Conservation (phyloP, 345 rosid species). For the Citrus glauca region DNA sequence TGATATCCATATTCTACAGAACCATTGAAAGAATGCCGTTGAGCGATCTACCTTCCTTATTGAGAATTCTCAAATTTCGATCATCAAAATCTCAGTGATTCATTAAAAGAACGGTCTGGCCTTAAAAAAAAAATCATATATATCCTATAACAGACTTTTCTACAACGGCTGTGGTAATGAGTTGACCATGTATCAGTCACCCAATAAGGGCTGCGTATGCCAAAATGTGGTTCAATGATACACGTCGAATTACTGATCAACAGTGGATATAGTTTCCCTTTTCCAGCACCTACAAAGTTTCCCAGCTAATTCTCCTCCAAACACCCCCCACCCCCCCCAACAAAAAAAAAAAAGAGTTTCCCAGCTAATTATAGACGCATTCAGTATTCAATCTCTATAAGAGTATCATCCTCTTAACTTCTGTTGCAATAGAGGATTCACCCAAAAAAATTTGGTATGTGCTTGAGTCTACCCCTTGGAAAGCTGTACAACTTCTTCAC, state of each 20-base stretch:
- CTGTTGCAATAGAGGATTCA: conserved; percentile 2
- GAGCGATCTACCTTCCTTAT: neutral
- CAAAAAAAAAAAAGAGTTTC: neutral
- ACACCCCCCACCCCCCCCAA: no score
- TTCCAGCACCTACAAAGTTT: neutral
- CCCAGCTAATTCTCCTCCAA: no score
- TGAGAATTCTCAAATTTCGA: neutral
- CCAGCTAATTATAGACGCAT: neutral
- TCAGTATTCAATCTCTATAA: neutral
- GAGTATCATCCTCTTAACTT: conserved; percentile 7
- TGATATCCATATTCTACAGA: no score
- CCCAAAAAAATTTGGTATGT: neutral
- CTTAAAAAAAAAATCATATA: neutral
- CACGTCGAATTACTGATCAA: conserved; percentile 7
- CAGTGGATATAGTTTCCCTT: neutral
- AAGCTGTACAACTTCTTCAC: conserved; percentile 25
- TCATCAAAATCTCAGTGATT: neutral
- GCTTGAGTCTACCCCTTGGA: neutral
- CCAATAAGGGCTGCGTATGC: neutral
- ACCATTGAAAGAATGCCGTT: neutral
- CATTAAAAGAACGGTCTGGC: neutral
- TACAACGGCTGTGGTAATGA: neutral
- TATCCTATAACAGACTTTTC: neutral
- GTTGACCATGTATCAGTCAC: neutral
- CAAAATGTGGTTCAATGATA: neutral